phyloP scores from a whole-genome alignment of 441 rosid species.

The Croton setiger region DNA sequence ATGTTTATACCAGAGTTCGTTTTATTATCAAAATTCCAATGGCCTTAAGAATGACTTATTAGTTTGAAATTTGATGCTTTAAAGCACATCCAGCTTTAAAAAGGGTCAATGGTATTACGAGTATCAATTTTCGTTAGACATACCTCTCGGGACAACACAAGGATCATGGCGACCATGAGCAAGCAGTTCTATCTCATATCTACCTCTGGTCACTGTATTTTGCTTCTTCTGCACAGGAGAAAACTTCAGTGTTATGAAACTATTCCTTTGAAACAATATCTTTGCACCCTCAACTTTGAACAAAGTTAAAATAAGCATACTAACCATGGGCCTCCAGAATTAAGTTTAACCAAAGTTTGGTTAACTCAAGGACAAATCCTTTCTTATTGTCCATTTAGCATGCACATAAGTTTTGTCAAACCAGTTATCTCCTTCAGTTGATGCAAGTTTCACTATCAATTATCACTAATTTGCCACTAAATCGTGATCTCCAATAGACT shows the following conservation, averaged over 20 bases:
- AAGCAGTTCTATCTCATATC: constrained; percentile 64
- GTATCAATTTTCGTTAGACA: background rate
- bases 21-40: background rate
- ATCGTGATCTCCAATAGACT: no score
- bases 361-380: no score
- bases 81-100: background rate
- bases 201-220: constrained; percentile 75
- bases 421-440: no score
- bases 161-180: constrained; percentile 97
- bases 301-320: no score
- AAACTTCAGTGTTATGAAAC: constrained; percentile 1
- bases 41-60: background rate
- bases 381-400: no score
- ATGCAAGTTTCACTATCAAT: no score
- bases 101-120: background rate
- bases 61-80: background rate
- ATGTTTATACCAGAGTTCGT: background rate
- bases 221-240: constrained; percentile 68
- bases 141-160: constrained; percentile 96
- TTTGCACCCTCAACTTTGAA: no score
- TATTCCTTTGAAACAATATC: no score
- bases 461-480: no score
- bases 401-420: no score
- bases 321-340: no score
- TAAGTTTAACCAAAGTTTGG: no score